Percentiles rank a stretch among this genome's conserved stretches.
Evolutionary conservation across 257 asterid genomes (phyloP).

Genomic region (Henckelia pumila): DNA sequence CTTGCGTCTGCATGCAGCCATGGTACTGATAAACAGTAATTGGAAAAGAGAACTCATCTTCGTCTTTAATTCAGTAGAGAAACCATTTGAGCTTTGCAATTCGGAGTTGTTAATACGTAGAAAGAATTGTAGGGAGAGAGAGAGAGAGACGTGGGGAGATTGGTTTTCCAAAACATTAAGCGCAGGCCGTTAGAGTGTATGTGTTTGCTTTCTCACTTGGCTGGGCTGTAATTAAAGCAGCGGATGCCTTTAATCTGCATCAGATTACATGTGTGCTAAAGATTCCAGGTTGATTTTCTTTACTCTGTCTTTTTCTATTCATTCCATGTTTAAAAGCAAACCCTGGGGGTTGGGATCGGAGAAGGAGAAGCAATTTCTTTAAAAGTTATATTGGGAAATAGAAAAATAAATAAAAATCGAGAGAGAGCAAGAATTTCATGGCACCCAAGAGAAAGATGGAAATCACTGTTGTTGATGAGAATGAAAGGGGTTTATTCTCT

Average conservation of each 20-base stretch:
- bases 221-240: slow-evolving; percentile 15
- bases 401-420: no score
- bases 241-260: slow-evolving; percentile 19
- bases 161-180: no score
- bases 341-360: slow-evolving; percentile 1
- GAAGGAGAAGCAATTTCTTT: background rate
- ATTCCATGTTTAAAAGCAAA: background rate
- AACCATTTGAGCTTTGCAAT: no score
- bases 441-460: slow-evolving; percentile 20
- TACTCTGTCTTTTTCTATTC: background rate
- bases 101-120: no score
- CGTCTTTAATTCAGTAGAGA: no score
- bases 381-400: no score
- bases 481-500: slow-evolving; percentile 2
- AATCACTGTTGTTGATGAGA: slow-evolving; percentile 5
- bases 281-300: background rate
- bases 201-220: slow-evolving; percentile 12
- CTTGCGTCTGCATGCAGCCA: no score
- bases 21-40: no score
- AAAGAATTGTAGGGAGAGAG: no score
- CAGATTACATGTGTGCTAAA: slow-evolving; percentile 20
- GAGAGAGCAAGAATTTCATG: background rate
- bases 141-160: no score
- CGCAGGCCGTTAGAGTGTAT: no score
- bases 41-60: no score